phyloP scores from a whole-genome alignment of 768 basidiomycete genomes.

The Boletus sensibilis region DNA sequence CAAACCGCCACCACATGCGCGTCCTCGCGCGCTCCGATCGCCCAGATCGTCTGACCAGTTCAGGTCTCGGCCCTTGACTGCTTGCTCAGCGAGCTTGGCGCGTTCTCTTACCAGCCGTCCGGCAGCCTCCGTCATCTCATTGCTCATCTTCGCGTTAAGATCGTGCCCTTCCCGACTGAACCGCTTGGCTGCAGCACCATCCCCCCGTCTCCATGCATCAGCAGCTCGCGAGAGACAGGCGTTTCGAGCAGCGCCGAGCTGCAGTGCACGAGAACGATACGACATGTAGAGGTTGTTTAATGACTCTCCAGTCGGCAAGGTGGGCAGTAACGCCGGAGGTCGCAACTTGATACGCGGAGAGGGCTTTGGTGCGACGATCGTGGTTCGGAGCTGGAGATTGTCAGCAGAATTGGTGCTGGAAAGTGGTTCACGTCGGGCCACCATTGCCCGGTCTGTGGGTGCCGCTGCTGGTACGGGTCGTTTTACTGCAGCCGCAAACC shows the following conservation, averaged over 20 bases:
- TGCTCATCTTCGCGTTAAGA: conserved; percentile 85
- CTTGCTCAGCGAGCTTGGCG: conserved; percentile 69
- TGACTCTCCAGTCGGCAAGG: conserved; percentile 80
- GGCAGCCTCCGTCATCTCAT: conserved; percentile 84
- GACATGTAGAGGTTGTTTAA: conserved; percentile 83
- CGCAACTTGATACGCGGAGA: conserved; percentile 86
- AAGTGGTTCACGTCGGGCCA: conserved; percentile 55
- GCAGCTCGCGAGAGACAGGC: conserved; percentile 93
- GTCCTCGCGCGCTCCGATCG: conserved; percentile 74
- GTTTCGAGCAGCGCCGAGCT: conserved; percentile 91
- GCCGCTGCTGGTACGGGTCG: conserved; percentile 42
- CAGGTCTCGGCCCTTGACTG: conserved; percentile 66
- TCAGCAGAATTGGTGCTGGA: conserved; percentile 52
- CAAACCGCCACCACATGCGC: conserved; percentile 72
- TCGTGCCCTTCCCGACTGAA: conserved; percentile 95
- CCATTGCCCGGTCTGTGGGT: conserved; percentile 39
- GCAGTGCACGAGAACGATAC: conserved; percentile 84
- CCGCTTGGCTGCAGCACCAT: conserved; percentile 92
- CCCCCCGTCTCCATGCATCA: conserved; percentile 93
- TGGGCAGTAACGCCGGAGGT: conserved; percentile 81
- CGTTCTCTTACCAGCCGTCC: conserved; percentile 83
- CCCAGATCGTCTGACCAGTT: conserved; percentile 82
- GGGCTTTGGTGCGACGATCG: conserved; percentile 74
- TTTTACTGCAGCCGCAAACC: conserved; percentile 91
- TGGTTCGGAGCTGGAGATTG: conserved; percentile 59